Conservation (phyloP, 805 yeast species). For the Sugiyamaella lignohabitans region DNA sequence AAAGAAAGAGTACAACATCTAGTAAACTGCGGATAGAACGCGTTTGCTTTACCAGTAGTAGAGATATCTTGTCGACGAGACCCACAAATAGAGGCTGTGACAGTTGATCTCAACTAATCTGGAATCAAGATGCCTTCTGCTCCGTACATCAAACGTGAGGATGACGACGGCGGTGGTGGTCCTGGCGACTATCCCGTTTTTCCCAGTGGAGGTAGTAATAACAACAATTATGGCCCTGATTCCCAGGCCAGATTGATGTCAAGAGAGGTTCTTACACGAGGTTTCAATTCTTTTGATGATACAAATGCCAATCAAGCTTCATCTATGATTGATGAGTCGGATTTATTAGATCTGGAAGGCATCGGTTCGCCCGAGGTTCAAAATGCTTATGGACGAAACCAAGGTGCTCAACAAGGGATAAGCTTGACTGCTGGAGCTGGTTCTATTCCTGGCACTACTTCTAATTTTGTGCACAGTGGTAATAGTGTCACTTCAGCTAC, state of each 20-base stretch:
- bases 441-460: not conserved
- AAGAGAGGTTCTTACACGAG: constrained; percentile 15
- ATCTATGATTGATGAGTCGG: constrained; percentile 22
- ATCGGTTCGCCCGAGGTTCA: constrained; percentile 16
- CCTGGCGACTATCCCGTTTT: not conserved
- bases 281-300: constrained; percentile 15
- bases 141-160: constrained; percentile 14
- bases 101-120: too few species aligned
- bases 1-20: too few species aligned
- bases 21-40: too few species aligned
- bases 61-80: too few species aligned
- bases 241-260: constrained; percentile 8
- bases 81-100: too few species aligned
- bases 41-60: too few species aligned
- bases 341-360: constrained; percentile 24
- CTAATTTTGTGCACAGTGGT: not conserved
- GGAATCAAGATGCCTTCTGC: too few species aligned
- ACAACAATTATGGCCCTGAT: not conserved
- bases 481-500: not conserved
- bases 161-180: constrained; percentile 6
- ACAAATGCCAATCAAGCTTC: constrained; percentile 6
- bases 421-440: not conserved
- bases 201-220: not conserved
- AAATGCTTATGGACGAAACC: not conserved
- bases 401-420: not conserved